Evolutionary conservation across 345 rosid species (phyloP).

Genomic region (Camelina sativa): DNA sequence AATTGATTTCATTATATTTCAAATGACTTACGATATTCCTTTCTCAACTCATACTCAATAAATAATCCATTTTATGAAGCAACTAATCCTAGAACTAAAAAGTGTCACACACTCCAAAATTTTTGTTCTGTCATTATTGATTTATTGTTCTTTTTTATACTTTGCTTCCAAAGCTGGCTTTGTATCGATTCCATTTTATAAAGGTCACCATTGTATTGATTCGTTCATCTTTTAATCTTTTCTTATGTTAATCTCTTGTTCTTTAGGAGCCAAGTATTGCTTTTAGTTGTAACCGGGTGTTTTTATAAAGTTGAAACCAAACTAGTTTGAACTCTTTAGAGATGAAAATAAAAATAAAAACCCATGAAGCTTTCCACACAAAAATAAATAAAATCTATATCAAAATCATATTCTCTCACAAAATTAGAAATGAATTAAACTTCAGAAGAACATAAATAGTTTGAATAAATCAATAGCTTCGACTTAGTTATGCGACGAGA

Average conservation of each 20-base stretch:
- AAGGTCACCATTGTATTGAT: slow-evolving; percentile 8
- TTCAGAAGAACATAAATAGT: background rate
- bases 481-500: slow-evolving; percentile 26
- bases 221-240: background rate
- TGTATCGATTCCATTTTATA: slow-evolving; percentile 32
- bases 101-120: background rate
- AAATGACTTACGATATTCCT: slow-evolving; percentile 31
- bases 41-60: slow-evolving; percentile 40
- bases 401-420: background rate
- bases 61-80: background rate
- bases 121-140: slow-evolving; percentile 26
- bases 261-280: background rate
- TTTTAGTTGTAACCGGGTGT: background rate
- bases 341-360: background rate
- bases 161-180: slow-evolving; percentile 41
- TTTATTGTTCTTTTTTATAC: slow-evolving; percentile 34
- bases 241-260: background rate
- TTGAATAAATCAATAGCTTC: slow-evolving; percentile 23
- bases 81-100: slow-evolving; percentile 28
- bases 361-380: background rate
- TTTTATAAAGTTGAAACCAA: background rate
- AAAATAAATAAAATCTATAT: background rate
- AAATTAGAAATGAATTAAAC: background rate
- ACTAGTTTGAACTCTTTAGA: background rate
- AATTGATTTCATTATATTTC: too few species aligned